These are phyloP conservation scores for Lepiota venenata DNA, from an alignment of 768 basidiomycete genomes.

Conservation along the genomic window DNA sequence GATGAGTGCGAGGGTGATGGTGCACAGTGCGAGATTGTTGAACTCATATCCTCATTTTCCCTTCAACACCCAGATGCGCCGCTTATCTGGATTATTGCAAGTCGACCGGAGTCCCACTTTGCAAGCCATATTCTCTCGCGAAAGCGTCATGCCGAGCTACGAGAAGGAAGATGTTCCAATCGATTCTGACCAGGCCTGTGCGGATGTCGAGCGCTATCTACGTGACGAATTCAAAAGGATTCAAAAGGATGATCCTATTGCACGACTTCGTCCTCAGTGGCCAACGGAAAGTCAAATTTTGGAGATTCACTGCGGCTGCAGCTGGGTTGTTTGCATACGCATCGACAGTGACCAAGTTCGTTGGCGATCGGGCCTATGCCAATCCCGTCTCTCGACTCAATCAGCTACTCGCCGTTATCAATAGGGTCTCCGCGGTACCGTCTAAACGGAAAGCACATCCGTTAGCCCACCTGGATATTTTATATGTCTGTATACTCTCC, in stretches of 20 bases:
- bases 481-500: not conserved
- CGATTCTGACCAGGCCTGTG: slow-evolving; percentile 11
- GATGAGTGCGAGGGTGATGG: slow-evolving; percentile 19
- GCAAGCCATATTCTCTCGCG: slow-evolving; percentile 5
- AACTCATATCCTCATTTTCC: not conserved
- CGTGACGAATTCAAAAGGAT: slow-evolving; percentile 10
- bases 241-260: not conserved
- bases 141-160: not conserved
- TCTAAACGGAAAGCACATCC: not conserved
- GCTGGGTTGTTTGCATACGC: not conserved
- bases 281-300: not conserved
- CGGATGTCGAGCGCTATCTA: slow-evolving; percentile 19
- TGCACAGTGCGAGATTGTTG: slow-evolving; percentile 15
- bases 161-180: slow-evolving; percentile 3
- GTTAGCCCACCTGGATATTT: not conserved
- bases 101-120: slow-evolving; percentile 23
- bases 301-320: not conserved
- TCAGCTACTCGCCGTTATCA: not conserved
- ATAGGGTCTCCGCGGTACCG: not conserved
- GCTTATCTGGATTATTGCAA: slow-evolving; percentile 21
- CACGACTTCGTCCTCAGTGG: not conserved
- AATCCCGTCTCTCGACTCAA: not conserved
- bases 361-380: not conserved
- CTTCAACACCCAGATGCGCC: slow-evolving; percentile 5
- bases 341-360: not conserved